Percentiles rank a stretch among this genome's conserved stretches.
Evolutionary conservation across 768 basidiomycete species (phyloP).

Genomic region (Naganishia vaughanmartiniae): DNA sequence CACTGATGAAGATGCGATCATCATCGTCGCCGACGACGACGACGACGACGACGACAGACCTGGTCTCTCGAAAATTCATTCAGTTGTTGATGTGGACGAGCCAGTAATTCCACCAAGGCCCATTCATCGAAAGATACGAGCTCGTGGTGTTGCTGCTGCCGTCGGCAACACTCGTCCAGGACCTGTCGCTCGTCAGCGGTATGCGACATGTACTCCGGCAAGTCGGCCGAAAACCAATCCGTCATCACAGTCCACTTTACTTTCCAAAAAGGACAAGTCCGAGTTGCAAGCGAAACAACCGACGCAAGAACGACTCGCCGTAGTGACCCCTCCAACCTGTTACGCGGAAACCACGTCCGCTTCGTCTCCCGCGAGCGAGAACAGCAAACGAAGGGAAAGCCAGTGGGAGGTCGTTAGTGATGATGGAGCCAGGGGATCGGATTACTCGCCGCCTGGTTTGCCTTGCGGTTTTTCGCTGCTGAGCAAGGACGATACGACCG

Average conservation of each 20-base stretch:
- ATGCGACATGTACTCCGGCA: slow-evolving; percentile 6
- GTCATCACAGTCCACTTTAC: too few species aligned
- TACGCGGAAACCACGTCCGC: too few species aligned
- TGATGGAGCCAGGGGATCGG: too few species aligned
- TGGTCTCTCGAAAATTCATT: too few species aligned
- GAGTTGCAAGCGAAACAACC: background rate
- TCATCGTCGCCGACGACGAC: background rate
- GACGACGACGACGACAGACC: background rate
- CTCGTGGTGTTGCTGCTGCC: background rate
- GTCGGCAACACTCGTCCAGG: background rate
- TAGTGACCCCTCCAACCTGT: too few species aligned
- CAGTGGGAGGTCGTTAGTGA: too few species aligned
- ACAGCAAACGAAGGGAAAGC: too few species aligned
- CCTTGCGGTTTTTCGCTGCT: background rate
- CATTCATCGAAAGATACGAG: background rate
- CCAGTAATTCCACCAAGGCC: background rate
- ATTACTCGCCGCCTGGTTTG: too few species aligned
- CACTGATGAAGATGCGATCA: background rate
- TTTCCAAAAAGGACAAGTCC: background rate
- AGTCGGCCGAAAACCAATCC: background rate
- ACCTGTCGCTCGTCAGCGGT: slow-evolving; percentile 3
- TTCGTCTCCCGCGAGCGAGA: too few species aligned
- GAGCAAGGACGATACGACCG: background rate
- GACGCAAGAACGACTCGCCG: too few species aligned
- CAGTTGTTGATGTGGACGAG: too few species aligned